A percentile compares a stretch with the other conserved stretches of the same genome.
Conservation (phyloP, 345 rosid species). For the Ceriops tagal region DNA sequence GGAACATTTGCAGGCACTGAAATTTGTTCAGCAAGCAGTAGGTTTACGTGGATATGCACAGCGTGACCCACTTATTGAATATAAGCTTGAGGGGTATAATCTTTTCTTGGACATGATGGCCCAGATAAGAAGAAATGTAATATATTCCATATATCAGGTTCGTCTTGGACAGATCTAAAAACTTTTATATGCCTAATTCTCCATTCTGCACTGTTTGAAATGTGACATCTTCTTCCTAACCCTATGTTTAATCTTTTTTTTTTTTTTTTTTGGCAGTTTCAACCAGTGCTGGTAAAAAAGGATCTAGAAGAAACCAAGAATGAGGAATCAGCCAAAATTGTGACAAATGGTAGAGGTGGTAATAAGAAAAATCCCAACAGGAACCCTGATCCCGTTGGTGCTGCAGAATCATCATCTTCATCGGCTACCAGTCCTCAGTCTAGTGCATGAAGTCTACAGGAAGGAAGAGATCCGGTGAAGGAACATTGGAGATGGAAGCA, state of each 20-base stretch:
- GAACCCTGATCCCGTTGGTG: constrained; percentile 41
- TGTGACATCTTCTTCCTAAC: background rate
- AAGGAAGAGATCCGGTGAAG: background rate
- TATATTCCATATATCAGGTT: constrained; percentile 96
- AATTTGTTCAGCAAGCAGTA: constrained; percentile 95
- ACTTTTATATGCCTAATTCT: background rate
- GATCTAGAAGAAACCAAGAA: constrained; percentile 49
- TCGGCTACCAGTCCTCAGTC: constrained; percentile 41
- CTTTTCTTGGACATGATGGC: constrained; percentile 98
- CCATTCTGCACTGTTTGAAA: background rate
- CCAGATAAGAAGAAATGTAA: constrained; percentile 88
- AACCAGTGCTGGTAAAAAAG: constrained; percentile 80
- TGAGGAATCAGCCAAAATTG: constrained; percentile 44
- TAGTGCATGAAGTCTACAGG: constrained; percentile 21
- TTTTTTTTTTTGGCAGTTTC: constrained; percentile 46
- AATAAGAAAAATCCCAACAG: constrained; percentile 5
- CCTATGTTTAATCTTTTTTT: background rate
- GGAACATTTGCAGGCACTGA: constrained; percentile 93
- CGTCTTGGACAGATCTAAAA: background rate
- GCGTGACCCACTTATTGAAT: constrained; percentile 93
- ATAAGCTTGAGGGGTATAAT: constrained; percentile 95
- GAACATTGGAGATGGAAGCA: background rate
- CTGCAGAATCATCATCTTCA: constrained; percentile 54
- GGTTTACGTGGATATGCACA: constrained; percentile 97
- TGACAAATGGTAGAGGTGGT: constrained; percentile 43